Base-by-base conservation (phyloP, 129 eudicot genomes). In the Flaveria robusta region DNA sequence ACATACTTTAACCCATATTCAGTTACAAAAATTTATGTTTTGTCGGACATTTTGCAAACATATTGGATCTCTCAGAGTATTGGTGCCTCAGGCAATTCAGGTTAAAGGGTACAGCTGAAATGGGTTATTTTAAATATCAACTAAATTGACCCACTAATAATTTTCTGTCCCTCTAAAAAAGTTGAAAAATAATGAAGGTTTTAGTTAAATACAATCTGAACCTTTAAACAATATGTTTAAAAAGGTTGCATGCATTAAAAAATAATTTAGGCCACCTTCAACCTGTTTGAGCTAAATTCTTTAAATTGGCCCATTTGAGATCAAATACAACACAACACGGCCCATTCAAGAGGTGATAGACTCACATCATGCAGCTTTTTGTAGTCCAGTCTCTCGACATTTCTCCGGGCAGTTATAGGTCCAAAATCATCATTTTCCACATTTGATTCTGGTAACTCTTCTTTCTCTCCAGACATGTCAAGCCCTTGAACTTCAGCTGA, bases 331-430 rank as follows among this genome's bases (percentile, higher is more conserved):
- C 34, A 14, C 18, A 3, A 59, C 8, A 7, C 11, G 5, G 4
- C 67, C 46, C 22, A 16, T 63, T 63, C 52, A 31, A 66, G 50
- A 63, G 29, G 62, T 18, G 67, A 81, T 1, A 63, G 3, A 63
- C 98, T 86, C 76, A 93, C 98, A 83, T 93, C 95, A 82, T 88
- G 83, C 77, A 93, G 85, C 83, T 85, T 93, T 82, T 93, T 88
- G 87, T 93, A 93, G 85, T 93, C 94, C 86, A 93, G 79, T 69
- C 92, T 86, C 66, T 85, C 89, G 29, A 90, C 82, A 52, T 67
- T 83, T 83, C 98, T 85, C 81, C 54, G 88, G 13, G 82, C 85
- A 56, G 85, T 79, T 13, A 82, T 66, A 26, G 88, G 89, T 47
- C 73, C 77, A 68, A 65, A 62, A 71, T 78, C 86, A 41, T 65